These are phyloP conservation scores for Aspergillus conjunctus DNA, from an alignment of 495 filamentous ascomycete genomes.

Conservation along the genomic window DNA sequence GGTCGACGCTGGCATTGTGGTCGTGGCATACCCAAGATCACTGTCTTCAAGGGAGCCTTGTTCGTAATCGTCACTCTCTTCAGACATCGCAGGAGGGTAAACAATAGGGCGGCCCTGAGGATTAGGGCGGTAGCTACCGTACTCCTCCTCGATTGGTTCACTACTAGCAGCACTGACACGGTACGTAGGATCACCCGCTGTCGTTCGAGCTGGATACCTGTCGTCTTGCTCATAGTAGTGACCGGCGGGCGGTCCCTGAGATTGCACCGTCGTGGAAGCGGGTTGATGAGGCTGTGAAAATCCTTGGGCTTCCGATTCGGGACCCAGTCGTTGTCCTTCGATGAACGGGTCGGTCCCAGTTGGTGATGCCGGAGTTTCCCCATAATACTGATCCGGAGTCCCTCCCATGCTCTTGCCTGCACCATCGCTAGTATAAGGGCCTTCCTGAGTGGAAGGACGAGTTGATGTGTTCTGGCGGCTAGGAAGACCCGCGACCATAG, in stretches of 20 bases:
- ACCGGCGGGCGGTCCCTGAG: slow-evolving; percentile 30
- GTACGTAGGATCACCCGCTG: slow-evolving; percentile 51
- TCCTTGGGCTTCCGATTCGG: slow-evolving; percentile 11
- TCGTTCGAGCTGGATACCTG: slow-evolving; percentile 39
- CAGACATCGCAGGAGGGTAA: slow-evolving; percentile 41
- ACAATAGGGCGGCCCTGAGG: slow-evolving; percentile 43
- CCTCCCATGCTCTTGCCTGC: slow-evolving; percentile 31
- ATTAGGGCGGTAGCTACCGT: slow-evolving; percentile 54
- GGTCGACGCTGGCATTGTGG: slow-evolving; percentile 34
- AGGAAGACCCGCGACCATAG: slow-evolving; percentile 78
- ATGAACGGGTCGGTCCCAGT: slow-evolving; percentile 64
- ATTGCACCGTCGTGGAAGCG: slow-evolving; percentile 31
- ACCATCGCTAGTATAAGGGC: slow-evolving; percentile 40
- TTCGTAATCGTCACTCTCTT: slow-evolving; percentile 59
- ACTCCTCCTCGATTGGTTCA: slow-evolving; percentile 60
- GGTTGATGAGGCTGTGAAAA: slow-evolving; percentile 26
- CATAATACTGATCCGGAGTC: slow-evolving; percentile 46
- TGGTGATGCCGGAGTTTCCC: slow-evolving; percentile 45
- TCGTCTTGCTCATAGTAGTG: slow-evolving; percentile 52
- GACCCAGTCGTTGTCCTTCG: slow-evolving; percentile 34
- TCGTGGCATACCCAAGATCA: slow-evolving; percentile 47
- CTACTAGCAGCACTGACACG: slow-evolving; percentile 50
- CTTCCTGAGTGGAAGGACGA: slow-evolving; percentile 52
- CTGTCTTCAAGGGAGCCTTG: slow-evolving; percentile 47
- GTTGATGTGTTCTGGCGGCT: slow-evolving; percentile 62